Base-by-base conservation (phyloP, 2,329 filamentous ascomycete genomes). In the Colletotrichum spinosum region DNA sequence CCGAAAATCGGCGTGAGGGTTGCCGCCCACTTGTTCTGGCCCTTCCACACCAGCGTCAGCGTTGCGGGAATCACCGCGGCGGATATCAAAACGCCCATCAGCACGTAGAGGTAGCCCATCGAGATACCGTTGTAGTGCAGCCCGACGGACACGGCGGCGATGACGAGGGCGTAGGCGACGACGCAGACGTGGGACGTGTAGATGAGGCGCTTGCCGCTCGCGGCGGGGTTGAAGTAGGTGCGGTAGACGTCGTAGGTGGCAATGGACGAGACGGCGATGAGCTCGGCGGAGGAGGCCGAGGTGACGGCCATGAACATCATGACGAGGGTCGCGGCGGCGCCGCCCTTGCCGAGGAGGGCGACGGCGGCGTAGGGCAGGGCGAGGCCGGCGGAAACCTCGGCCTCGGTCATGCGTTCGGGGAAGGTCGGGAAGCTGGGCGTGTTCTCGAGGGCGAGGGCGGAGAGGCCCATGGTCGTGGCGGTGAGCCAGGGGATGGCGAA, bases 31-130 rank as follows among this genome's bases (percentile, higher is more conserved):
- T 86, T 88, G 71, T 92, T 93, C 76, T 97, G 93, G 2, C 90
- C 88, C 54, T 86, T 87, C 93, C 93, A 97, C 65, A 94, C 83
- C 0, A 97, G 84, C 0, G 93, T 92, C 68, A 97, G 80, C 0
- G 92, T 90, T 0, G 93, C 92, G 0, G 94, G 94, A 11, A 97
- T 84, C 4, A 97, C 93, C 3, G 93, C 94, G 0, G 92, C 88
- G 0, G 90, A 93, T 73, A 97, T 96, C 72, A 97, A 92, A 55
- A 94, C 92, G 8, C 94, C 94, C 94, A 97, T 97, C 74, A 97
- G 87, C 1, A 97, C 81, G 73, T 97, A 97, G 3, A 97, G 83
- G 72, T 94, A 97, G 10, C 93, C 94, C 92, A 97, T 96, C 10
- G 88, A 90, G 67, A 97, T 91, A 17, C 91, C 90, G 2, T 87